These are phyloP conservation scores for Microcos paniculata DNA, from an alignment of 345 rosid genomes.

Conservation along the genomic window DNA sequence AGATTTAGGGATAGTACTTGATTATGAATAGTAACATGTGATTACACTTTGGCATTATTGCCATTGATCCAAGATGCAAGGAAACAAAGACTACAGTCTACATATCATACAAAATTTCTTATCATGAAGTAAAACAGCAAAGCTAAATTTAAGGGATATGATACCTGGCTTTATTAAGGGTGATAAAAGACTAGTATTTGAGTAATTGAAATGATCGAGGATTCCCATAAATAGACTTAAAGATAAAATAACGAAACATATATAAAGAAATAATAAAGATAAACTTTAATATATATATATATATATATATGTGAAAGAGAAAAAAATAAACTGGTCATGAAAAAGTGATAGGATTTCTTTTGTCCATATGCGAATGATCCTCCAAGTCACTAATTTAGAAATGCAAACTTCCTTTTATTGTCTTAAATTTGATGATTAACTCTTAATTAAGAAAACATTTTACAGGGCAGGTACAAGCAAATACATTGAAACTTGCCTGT, in stretches of 20 bases:
- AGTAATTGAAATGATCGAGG: background rate
- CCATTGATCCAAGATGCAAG: background rate
- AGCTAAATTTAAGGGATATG: background rate
- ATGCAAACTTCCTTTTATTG: background rate
- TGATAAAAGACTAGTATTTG: background rate
- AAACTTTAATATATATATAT: background rate
- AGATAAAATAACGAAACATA: background rate
- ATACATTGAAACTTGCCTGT: background rate
- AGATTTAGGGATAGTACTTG: background rate
- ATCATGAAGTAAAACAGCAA: background rate
- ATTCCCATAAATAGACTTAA: background rate
- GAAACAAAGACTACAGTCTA: background rate
- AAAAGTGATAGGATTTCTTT: background rate
- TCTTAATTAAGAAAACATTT: background rate
- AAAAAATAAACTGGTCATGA: background rate
- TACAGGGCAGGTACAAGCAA: background rate
- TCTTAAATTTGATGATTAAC: background rate
- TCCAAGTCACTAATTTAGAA: background rate
- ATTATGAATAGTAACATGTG: background rate
- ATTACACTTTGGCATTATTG: background rate
- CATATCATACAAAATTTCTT: background rate
- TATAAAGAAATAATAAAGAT: background rate
- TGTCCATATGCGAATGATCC: background rate
- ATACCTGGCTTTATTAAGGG: background rate
- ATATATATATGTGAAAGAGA: background rate